Evolutionary conservation across 805 yeast species (phyloP).

Genomic region (Hanseniaspora pseudoguilliermondii): DNA sequence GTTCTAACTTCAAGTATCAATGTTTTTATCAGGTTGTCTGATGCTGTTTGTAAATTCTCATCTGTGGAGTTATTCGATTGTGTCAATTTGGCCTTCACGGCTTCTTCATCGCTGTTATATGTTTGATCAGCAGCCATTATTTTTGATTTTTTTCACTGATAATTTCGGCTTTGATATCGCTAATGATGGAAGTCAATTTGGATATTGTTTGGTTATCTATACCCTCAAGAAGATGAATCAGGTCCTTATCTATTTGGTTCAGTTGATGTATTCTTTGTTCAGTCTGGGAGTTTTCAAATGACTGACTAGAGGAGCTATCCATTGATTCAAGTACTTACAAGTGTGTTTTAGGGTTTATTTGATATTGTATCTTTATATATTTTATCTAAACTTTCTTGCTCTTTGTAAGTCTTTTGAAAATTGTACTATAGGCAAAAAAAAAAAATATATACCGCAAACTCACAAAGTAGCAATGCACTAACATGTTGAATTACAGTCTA

Average conservation of each 20-base stretch:
- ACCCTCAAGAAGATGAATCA: neutral
- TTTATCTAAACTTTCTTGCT: no score
- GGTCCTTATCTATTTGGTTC: conserved; percentile 4
- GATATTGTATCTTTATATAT: no score
- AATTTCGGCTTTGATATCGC: conserved; percentile 1
- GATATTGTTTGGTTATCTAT: neutral
- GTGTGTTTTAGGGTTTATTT: no score
- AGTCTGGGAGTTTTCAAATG: neutral
- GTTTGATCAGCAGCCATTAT: neutral
- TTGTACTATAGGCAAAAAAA: no score
- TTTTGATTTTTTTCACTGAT: neutral
- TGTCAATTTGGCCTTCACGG: no score
- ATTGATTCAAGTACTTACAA: neutral
- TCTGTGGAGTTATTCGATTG: neutral
- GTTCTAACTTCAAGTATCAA: neutral
- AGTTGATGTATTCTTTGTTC: conserved; percentile 2
- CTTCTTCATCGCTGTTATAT: neutral
- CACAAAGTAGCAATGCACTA: no score
- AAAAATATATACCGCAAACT: no score
- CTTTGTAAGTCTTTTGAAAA: no score
- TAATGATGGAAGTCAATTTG: neutral
- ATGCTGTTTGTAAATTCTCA: neutral
- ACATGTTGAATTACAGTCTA: no score
- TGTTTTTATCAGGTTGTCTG: neutral
- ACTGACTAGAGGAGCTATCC: neutral